Percentiles rank a stretch among this genome's conserved stretches.
Evolutionary conservation across 495 filamentous ascomycete species (phyloP).

Genomic region (Penicillium chermesinum): DNA sequence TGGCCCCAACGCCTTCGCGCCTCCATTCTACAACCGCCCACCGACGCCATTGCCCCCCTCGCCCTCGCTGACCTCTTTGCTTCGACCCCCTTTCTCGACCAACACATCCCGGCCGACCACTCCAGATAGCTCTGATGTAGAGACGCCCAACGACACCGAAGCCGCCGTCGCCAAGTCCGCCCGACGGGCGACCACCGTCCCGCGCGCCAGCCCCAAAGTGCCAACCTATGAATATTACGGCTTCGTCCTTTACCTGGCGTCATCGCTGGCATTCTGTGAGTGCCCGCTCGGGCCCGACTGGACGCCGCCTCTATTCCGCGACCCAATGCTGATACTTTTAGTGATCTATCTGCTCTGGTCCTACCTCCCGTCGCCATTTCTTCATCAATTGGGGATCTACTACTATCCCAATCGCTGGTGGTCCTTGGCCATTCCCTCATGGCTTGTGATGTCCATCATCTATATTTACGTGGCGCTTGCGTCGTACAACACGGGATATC

Average conservation of each 20-base stretch:
- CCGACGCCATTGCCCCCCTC: conserved; percentile 89
- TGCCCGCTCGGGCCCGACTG: conserved; percentile 3
- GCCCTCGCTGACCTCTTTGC: conserved; percentile 90
- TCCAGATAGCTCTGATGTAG: conserved; percentile 84
- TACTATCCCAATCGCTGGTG: conserved; percentile 99
- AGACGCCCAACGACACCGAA: conserved; percentile 58
- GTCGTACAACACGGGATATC: conserved; percentile 79
- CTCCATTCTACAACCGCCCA: conserved; percentile 83
- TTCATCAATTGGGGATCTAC: conserved; percentile 88
- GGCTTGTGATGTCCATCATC: conserved; percentile 79
- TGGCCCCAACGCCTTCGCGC: conserved; percentile 61
- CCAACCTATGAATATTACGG: conserved; percentile 99
- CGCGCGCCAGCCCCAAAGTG: conserved; percentile 84
- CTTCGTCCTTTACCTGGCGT: conserved; percentile 89
- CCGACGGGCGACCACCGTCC: conserved; percentile 64
- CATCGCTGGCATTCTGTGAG: conserved; percentile 65
- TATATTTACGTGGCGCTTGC: conserved; percentile 95
- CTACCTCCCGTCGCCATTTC: conserved; percentile 84
- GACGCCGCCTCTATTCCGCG: not conserved
- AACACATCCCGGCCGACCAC: conserved; percentile 83
- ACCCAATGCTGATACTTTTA: conserved; percentile 11
- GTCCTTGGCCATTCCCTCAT: conserved; percentile 85
- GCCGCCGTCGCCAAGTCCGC: conserved; percentile 60
- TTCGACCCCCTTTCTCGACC: conserved; percentile 65
- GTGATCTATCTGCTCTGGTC: conserved; percentile 92